phyloP scores from a whole-genome alignment of 371 early-diverging fungal species.

The Mucor sp. region DNA sequence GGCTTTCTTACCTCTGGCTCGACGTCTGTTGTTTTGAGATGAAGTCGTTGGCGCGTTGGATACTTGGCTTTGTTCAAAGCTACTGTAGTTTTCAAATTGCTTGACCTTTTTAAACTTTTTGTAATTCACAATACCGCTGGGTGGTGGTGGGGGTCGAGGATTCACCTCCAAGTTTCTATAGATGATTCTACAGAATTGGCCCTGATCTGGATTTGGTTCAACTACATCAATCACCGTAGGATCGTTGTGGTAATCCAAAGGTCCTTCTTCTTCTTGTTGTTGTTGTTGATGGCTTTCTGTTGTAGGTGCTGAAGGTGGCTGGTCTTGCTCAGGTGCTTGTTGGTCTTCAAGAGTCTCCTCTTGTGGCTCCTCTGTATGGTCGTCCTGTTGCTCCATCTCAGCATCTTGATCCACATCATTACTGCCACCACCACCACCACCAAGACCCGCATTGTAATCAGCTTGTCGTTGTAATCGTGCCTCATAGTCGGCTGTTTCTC shows the following conservation, averaged over 20 bases:
- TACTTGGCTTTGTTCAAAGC: not conserved
- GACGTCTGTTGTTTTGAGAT: not conserved
- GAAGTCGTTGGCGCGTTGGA: not conserved
- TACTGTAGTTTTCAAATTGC: not conserved
- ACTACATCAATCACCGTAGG: not conserved
- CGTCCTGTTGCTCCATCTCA: not conserved
- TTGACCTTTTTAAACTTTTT: conserved; percentile 5
- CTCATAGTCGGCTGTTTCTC: not conserved
- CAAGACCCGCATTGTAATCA: not conserved
- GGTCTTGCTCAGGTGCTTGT: not conserved
- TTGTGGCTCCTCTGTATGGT: not conserved
- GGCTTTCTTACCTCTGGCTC: not conserved
- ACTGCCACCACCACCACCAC: not conserved
- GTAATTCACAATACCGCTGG: not conserved
- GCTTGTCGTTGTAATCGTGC: not conserved
- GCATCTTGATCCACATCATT: not conserved
- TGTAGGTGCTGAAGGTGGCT: not conserved
- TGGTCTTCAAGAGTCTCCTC: not conserved
- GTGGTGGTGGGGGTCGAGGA: not conserved
- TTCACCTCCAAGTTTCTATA: not conserved
- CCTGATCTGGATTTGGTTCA: not conserved
- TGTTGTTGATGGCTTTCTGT: not conserved
- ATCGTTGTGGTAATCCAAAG: not conserved
- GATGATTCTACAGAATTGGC: not conserved
- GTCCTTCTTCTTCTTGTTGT: not conserved